These are phyloP conservation scores for Syzygium oleosum DNA, from an alignment of 345 rosid species.

Conservation along the genomic window DNA sequence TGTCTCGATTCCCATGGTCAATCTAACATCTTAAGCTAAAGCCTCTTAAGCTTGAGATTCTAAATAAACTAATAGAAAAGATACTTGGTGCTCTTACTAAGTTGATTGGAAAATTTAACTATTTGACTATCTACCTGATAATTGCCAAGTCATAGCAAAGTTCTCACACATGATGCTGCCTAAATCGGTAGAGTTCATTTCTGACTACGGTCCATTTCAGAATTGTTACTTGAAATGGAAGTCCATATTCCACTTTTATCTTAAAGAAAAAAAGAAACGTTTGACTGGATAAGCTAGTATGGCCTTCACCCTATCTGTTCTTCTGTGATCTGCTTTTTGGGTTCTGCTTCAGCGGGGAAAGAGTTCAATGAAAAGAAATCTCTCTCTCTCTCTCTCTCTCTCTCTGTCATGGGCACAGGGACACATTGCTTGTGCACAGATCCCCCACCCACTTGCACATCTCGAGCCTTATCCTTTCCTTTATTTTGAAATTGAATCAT, in stretches of 20 bases:
- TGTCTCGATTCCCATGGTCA: neutral
- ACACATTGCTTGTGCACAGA: neutral
- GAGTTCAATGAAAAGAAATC: neutral
- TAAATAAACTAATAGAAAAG: neutral
- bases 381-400: neutral
- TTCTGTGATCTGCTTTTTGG: neutral
- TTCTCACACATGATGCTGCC: neutral
- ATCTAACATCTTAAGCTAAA: neutral
- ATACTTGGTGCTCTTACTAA: neutral
- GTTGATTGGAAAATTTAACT: neutral
- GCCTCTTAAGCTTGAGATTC: neutral
- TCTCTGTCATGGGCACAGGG: neutral
- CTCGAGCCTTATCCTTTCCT: neutral
- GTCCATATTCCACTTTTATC: neutral
- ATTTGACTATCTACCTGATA: neutral
- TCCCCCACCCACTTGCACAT: neutral
- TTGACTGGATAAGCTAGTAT: neutral
- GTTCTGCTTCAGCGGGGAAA: neutral
- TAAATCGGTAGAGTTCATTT: neutral
- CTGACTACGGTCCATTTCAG: neutral
- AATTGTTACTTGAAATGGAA: neutral
- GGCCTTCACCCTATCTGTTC: neutral
- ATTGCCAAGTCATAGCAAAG: neutral
- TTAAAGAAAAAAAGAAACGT: neutral
- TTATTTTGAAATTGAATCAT: neutral